Percentiles rank a stretch among this genome's conserved stretches.
Conservation (phyloP, 2,329 filamentous ascomycete genomes). For the Tolypocladium pustulatum region DNA sequence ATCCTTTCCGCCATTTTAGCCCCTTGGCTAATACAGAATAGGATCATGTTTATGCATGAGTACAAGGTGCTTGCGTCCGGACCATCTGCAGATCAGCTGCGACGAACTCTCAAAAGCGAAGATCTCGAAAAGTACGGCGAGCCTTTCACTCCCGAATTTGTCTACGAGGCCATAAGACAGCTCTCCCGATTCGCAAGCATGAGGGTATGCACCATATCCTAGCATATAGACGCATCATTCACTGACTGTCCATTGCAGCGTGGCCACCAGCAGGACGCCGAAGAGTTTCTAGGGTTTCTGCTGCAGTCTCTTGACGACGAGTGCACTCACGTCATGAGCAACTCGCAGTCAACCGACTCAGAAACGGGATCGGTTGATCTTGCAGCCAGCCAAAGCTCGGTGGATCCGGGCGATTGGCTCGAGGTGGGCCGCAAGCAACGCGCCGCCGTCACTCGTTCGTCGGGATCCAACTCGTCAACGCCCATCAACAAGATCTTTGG, state of each 20-base stretch:
- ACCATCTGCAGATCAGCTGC: conserved; percentile 60
- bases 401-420: conserved; percentile 55
- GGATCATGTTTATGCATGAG: conserved; percentile 93
- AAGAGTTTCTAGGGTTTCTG: conserved; percentile 91
- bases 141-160: conserved; percentile 83
- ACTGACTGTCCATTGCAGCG: conserved; percentile 39
- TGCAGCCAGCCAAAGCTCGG: conserved; percentile 15
- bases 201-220: conserved; percentile 50
- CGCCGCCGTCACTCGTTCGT: conserved; percentile 73
- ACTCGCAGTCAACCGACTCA: conserved; percentile 29
- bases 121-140: conserved; percentile 88
- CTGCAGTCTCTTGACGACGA: conserved; percentile 91
- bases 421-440: conserved; percentile 93
- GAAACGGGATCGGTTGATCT: conserved; percentile 21
- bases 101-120: conserved; percentile 62
- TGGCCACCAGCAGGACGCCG: conserved; percentile 94
- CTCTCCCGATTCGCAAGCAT: conserved; percentile 85
- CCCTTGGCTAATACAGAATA: conserved; percentile 18
- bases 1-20: neutral
- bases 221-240: neutral
- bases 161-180: conserved; percentile 84
- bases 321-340: conserved; percentile 62
- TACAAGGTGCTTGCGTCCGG: conserved; percentile 81
- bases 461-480: conserved; percentile 64
- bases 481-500: conserved; percentile 93